Evolutionary conservation across 23 red algal species (phyloP), one percentile per base, ranked within the genome.

Genomic region (Chondrus crispus): DNA sequence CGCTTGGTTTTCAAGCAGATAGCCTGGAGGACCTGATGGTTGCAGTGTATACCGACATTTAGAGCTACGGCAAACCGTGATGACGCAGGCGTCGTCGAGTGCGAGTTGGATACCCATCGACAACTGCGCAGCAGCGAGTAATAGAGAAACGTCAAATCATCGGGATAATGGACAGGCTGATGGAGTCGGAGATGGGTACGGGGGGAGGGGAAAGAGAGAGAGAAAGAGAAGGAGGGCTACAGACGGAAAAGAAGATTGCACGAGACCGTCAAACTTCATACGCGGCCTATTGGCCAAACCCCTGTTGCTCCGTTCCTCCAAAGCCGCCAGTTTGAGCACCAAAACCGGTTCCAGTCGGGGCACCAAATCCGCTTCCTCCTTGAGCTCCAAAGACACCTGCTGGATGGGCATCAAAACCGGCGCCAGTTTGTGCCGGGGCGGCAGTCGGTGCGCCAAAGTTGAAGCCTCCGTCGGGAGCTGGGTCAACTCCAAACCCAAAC

Each of bases 381-480:
- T 39, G 14, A 13, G 30, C 33, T 5, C 28, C 12, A 38, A 47
- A 28, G 73, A 7, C 14, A 11, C 73, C 42, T n/a, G n/a, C 37
- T 5, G 26, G 14, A 3, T 33, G 72, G 12, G 32, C 24, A 36
- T 71, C 87, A 41, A 77, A 77, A 3, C 71, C 71, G 12, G 87
- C 46, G 30, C n/a, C n/a, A n/a, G n/a, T n/a, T n/a, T n/a, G n/a
- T n/a, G n/a, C n/a, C n/a, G n/a, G n/a, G n/a, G n/a, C n/a, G n/a
- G n/a, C n/a, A n/a, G 62, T 77, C 28, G 90, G 45, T 28, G 55
- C 78, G n/a, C 79, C 91, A 88, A 94, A 94, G 73, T 94, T 85
- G 83, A 86, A 94, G 68, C 91, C 91, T 42, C 91, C 91, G 38
- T 87, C 83, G 12, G 91, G 91, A 52, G 91, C 73, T 47, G 44